Percentiles rank a stretch among this genome's conserved stretches.
Evolutionary conservation across 208 protist species (phyloP).

Genomic region (Naegleria gruberi): DNA sequence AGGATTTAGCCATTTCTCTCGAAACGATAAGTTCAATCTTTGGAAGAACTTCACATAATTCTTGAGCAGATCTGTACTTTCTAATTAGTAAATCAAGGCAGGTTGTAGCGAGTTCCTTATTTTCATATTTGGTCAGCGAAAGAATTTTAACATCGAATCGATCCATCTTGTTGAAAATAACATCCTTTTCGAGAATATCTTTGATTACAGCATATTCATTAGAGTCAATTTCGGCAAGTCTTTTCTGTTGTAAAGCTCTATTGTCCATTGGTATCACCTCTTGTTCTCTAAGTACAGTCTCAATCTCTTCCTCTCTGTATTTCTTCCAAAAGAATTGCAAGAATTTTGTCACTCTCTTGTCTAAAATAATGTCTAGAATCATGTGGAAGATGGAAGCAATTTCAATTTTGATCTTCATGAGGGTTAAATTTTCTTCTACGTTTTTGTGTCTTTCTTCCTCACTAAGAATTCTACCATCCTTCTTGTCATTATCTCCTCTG

Average conservation of each 20-base stretch:
- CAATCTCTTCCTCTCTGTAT: not conserved
- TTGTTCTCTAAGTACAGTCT: not conserved
- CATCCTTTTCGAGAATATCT: not conserved
- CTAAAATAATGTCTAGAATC: not conserved
- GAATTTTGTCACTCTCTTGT: not conserved
- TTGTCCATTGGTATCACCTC: not conserved
- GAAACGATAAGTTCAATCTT: not conserved
- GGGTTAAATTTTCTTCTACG: not conserved
- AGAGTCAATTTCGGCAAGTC: not conserved
- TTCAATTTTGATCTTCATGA: not conserved
- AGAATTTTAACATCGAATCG: not conserved
- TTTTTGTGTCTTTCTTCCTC: not conserved
- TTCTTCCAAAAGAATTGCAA: not conserved
- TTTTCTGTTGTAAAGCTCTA: not conserved
- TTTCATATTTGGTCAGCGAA: not conserved
- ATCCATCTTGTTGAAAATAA: not conserved
- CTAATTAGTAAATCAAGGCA: not conserved
- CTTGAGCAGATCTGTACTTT: not conserved
- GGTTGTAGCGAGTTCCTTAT: not conserved
- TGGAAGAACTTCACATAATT: not conserved
- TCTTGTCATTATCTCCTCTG: not conserved
- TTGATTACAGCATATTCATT: not conserved
- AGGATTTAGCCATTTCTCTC: not conserved
- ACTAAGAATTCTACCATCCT: not conserved
- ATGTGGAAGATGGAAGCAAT: not conserved